These are phyloP conservation scores for Trichoderma sp. DNA, from an alignment of 2,329 filamentous ascomycete genomes.

Conservation along the genomic window DNA sequence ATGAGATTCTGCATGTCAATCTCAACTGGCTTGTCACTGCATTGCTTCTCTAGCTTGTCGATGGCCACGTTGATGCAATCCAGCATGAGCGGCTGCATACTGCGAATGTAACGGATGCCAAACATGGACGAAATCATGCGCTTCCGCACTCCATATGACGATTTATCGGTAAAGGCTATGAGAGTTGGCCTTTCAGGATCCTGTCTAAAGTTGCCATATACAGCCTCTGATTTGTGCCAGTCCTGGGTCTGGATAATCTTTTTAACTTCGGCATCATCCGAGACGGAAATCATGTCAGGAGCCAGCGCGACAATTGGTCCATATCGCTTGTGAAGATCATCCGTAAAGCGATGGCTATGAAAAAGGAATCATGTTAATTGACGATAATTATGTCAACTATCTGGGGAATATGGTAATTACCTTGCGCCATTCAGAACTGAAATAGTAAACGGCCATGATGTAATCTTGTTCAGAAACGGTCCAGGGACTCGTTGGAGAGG, in stretches of 20 bases:
- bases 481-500: neutral
- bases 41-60: neutral
- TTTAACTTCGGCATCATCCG: neutral
- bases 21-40: neutral
- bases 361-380: neutral
- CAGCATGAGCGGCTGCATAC: neutral
- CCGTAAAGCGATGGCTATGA: neutral
- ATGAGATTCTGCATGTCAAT: neutral
- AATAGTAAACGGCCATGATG: neutral
- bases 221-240: neutral
- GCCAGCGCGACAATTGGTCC: neutral
- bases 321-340: neutral
- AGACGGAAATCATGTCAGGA: neutral
- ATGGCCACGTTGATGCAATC: neutral
- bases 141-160: neutral
- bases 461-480: neutral
- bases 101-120: neutral
- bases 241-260: neutral
- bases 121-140: neutral
- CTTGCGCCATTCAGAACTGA: neutral
- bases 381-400: neutral
- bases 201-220: neutral
- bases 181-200: neutral
- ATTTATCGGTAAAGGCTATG: neutral
- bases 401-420: neutral